Conservation (phyloP, 257 asterid genomes). For the Dorcoceras hygrometricum region DNA sequence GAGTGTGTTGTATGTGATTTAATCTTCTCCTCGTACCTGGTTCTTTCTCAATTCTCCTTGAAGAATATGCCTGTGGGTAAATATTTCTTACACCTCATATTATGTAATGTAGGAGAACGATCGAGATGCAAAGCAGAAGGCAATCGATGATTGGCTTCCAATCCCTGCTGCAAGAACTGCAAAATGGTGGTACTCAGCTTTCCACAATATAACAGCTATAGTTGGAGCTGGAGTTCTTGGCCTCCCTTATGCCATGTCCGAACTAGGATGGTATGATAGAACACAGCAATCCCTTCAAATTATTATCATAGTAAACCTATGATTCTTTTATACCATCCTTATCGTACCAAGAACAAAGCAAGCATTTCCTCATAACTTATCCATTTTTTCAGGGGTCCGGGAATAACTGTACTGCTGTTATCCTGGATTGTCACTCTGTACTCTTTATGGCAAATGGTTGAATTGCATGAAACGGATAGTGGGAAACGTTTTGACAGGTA, state of each 20-base stretch:
- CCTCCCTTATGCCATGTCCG: neutral
- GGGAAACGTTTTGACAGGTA: conserved; percentile 37
- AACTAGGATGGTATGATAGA: neutral
- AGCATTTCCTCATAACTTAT: neutral
- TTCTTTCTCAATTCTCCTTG: neutral
- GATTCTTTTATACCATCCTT: neutral
- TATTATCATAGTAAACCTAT: neutral
- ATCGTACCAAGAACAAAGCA: too few species aligned
- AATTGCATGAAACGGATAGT: conserved; percentile 36
- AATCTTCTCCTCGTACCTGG: neutral
- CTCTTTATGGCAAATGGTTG: conserved; percentile 42
- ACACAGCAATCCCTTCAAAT: neutral
- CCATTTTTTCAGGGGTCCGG: conserved; percentile 10
- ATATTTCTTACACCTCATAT: neutral
- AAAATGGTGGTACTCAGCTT: conserved; percentile 1
- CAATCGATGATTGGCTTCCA: neutral
- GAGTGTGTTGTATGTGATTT: neutral
- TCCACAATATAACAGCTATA: neutral
- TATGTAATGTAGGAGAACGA: neutral
- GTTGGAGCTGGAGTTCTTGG: conserved; percentile 1
- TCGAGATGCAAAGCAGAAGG: neutral
- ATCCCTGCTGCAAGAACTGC: neutral
- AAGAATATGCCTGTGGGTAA: too few species aligned
- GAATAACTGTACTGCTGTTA: conserved; percentile 23
- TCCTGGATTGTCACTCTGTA: conserved; percentile 37